A percentile compares a stretch with the other conserved stretches of the same genome.
phyloP scores from a whole-genome alignment of 345 rosid species.

The Psidium guajava region DNA sequence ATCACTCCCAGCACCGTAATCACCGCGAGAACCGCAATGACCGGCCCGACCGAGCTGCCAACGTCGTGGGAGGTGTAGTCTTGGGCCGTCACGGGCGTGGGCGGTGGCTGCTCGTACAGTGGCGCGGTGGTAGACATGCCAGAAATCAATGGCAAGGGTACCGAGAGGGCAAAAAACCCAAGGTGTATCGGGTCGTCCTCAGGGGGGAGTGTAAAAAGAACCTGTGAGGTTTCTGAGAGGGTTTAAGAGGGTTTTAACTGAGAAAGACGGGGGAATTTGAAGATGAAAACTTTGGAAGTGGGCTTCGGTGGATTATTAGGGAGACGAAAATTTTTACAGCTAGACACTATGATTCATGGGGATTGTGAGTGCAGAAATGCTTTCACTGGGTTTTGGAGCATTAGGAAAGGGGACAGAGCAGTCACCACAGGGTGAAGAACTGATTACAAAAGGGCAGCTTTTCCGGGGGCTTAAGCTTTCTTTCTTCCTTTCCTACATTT shows the following conservation, averaged over 20 bases:
- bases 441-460: background rate
- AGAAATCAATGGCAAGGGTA: background rate
- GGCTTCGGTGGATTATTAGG: background rate
- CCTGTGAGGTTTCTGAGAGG: too few species aligned
- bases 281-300: background rate
- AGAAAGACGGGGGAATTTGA: background rate
- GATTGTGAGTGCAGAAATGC: background rate
- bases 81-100: conserved; percentile 20
- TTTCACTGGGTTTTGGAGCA: background rate
- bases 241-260: background rate
- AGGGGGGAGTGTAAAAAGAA: background rate
- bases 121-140: conserved; percentile 10
- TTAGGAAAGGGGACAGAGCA: background rate
- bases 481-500: background rate
- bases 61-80: conserved; percentile 21
- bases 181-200: background rate
- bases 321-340: background rate
- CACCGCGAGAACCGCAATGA: conserved; percentile 57
- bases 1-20: conserved; percentile 44
- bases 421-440: background rate
- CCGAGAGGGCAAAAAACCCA: background rate
- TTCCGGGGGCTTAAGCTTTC: background rate
- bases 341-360: background rate
- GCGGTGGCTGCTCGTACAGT: conserved; percentile 27
- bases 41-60: conserved; percentile 49